phyloP scores from a whole-genome alignment of 2,329 filamentous ascomycete genomes.

The Xylaria polymorpha region DNA sequence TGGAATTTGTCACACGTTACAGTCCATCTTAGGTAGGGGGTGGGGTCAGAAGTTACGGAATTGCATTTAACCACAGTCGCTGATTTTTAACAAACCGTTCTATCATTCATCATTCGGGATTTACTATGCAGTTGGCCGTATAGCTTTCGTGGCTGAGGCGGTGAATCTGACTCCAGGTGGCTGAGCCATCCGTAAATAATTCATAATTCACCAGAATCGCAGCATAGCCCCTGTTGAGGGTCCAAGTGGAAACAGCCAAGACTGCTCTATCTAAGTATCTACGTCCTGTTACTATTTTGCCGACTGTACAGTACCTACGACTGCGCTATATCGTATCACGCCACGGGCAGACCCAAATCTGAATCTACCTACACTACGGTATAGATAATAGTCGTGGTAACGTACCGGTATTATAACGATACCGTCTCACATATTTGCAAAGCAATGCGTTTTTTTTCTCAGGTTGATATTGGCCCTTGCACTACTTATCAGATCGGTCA shows the following conservation, averaged over 20 bases:
- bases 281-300: neutral
- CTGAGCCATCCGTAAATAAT: constrained; percentile 22
- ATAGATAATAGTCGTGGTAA: neutral
- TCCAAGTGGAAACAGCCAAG: constrained; percentile 24
- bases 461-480: neutral
- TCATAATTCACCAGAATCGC: neutral
- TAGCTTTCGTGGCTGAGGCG: constrained; percentile 27
- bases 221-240: constrained; percentile 25
- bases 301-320: neutral
- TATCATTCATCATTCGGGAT: neutral
- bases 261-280: neutral
- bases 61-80: neutral
- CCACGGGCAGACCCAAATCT: neutral
- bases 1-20: constrained; percentile 17
- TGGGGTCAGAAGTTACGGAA: neutral
- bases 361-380: neutral
- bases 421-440: neutral
- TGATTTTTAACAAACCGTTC: neutral
- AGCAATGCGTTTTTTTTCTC: neutral
- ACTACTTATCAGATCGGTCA: neutral
- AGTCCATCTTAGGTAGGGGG: neutral
- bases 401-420: neutral
- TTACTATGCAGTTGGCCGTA: neutral
- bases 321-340: neutral
- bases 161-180: constrained; percentile 25